Evolutionary conservation across 1,284 basidiomycete genomes (phyloP).

Genomic region (Cystobasidiaceae sp.): DNA sequence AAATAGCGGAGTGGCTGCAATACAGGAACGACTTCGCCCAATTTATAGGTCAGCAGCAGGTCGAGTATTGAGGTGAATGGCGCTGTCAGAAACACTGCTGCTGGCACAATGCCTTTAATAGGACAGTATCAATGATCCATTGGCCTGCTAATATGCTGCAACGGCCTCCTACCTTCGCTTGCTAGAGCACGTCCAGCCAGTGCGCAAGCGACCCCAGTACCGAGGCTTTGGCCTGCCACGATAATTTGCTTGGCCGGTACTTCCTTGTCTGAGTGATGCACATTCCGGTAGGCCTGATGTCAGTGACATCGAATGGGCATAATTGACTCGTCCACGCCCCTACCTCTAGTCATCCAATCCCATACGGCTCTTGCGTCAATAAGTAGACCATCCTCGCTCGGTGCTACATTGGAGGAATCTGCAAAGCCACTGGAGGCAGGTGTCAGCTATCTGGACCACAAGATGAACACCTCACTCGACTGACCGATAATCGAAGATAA

Average conservation of each 20-base stretch:
- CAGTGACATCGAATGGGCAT: not conserved
- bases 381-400: slow-evolving; percentile 67
- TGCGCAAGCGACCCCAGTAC: slow-evolving; percentile 67
- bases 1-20: slow-evolving; percentile 67
- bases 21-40: slow-evolving; percentile 57
- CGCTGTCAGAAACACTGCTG: slow-evolving; percentile 62
- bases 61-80: slow-evolving; percentile 66
- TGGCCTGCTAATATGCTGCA: slow-evolving; percentile 34
- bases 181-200: slow-evolving; percentile 57
- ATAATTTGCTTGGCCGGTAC: slow-evolving; percentile 59
- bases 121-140: not conserved
- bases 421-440: slow-evolving; percentile 60
- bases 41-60: slow-evolving; percentile 63
- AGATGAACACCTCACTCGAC: slow-evolving; percentile 46
- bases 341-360: slow-evolving; percentile 60
- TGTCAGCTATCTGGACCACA: slow-evolving; percentile 71
- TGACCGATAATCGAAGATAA: slow-evolving; percentile 38
- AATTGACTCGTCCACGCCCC: slow-evolving; percentile 48
- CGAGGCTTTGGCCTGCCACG: slow-evolving; percentile 73
- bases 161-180: slow-evolving; percentile 49
- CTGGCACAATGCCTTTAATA: slow-evolving; percentile 35
- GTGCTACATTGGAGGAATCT: slow-evolving; percentile 67
- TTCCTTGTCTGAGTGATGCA: slow-evolving; percentile 10
- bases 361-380: slow-evolving; percentile 73
- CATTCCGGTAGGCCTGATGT: slow-evolving; percentile 25